Base-by-base conservation (phyloP, 768 basidiomycete genomes). In the Neoboletus magnificus region DNA sequence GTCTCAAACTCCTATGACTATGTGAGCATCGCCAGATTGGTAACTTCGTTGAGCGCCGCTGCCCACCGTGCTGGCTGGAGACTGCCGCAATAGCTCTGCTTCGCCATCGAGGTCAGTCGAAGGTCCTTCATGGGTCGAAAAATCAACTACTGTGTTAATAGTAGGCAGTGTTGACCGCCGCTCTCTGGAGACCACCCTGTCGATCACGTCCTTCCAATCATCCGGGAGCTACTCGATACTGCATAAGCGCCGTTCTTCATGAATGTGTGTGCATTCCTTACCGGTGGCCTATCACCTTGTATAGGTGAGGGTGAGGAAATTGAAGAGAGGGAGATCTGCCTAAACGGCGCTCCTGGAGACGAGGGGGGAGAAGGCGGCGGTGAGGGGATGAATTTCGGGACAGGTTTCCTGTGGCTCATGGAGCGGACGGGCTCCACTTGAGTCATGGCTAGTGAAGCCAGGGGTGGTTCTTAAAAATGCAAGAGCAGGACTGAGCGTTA, bases 321-420 rank as follows among this genome's bases (percentile, higher is more conserved):
- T 9, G 57, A 68, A 8, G 67, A 61, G 33, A 70, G 61, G 5
- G 70, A 71, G 11, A 71, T 66, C 48, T 68, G 70, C 52, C 66
- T 68, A 27, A 73, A 68, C 22, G 71, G 70, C 27, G 68, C 65
- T 6, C 68, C 68, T 43, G 71, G 71, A 16, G 71, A 73, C 36
- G 72, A 70, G 4, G 68, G 73, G 20, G 69, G 66, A 10, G 68
- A 69, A 35, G 78, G 71, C 46, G 83, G 81, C 6, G 86, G 82
- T 13, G 86, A 85, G 33, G 86, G 86, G 42, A 86, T 76, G 70
- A 82, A 87, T 50, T 72, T 71, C 4, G 87, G 87, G 39, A 81
- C 86, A 32, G 87, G 87, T 67, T 89, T 89, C 50, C 87, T 77
- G 68, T 86, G 84, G 68, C 82, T 85, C 80, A 81, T 82, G 44